Base-by-base conservation (phyloP, 805 yeast genomes). In the Candida pseudofarinosa region DNA sequence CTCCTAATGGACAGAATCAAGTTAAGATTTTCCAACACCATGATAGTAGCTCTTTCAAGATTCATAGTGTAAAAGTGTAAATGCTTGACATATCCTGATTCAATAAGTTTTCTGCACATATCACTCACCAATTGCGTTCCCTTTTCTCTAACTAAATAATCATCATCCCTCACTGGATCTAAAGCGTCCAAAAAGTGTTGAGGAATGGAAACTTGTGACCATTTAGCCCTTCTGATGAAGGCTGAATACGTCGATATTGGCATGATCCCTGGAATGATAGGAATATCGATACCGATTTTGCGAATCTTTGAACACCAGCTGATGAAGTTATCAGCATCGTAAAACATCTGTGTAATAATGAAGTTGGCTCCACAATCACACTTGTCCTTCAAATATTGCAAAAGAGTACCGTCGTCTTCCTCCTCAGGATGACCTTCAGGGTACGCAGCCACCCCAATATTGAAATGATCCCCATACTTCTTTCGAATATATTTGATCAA, bases 351-450 rank as follows among this genome's bases (percentile, higher is more conserved):
- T 3, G 99, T 93, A 50, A 93, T 82, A 43, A 93, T 83, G 59
- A 93, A 91, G 54, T 85, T 85, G 3, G 96, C 99, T 17, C 99
- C 99, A 1, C 85, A 88, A 52, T 93, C 97, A 50, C 88, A 82
- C 58, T 93, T 93, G 56, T 88, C 88, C 62, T 87, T 88, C 59
- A 93, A 73, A 54, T 75, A 85, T 18, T 66, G 65, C 47, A 88
- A 70, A 33, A 69, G 58, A 18, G 72, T 73, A 6, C 67, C 66
- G 43, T 79, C 80, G 35, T 56, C 51, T 16, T 69, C 62, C 57
- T 88, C 95, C 58, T 93, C 99, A 3, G 97, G 90, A 56, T 90
- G 96, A 2, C 97, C 97, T 62, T 93, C 99, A 1, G 99, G 97
- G 61, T 93, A 93, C 2, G 88, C 99, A 7, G 98, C 98, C 17